phyloP scores from a whole-genome alignment of 352 stramenopile species.

The Phytophthora syringae region DNA sequence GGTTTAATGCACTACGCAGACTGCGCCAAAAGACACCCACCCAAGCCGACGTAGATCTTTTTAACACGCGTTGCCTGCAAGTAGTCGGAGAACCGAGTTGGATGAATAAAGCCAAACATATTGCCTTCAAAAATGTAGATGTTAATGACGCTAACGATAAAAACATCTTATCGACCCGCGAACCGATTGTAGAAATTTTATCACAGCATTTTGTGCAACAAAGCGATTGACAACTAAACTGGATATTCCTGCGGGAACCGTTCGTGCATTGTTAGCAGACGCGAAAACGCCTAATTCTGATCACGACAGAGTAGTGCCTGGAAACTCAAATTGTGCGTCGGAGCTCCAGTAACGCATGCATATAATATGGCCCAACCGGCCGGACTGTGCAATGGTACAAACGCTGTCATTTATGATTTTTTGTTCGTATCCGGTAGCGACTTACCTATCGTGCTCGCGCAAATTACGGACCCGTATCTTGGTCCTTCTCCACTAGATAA shows the following conservation, averaged over 20 bases:
- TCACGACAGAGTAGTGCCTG: neutral
- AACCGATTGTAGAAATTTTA: too few relatives aligned
- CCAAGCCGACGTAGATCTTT: too few relatives aligned
- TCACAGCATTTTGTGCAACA: neutral
- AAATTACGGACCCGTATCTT: neutral
- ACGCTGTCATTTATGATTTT: too few relatives aligned
- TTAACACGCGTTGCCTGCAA: too few relatives aligned
- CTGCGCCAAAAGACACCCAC: too few relatives aligned
- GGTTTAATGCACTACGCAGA: too few relatives aligned
- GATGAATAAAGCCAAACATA: too few relatives aligned
- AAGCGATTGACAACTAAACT: neutral
- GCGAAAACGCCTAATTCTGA: neutral
- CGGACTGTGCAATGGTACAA: too few relatives aligned
- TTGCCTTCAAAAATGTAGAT: too few relatives aligned
- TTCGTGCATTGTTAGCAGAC: neutral
- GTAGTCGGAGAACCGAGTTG: too few relatives aligned
- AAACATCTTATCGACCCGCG: too few relatives aligned
- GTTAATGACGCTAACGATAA: too few relatives aligned
- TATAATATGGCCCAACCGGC: neutral
- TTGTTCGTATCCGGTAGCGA: neutral
- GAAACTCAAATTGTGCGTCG: neutral
- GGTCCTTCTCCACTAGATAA: neutral
- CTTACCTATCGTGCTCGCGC: neutral
- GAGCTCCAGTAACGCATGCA: neutral
- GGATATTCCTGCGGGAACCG: neutral